phyloP scores from a whole-genome alignment of 768 basidiomycete genomes.

The Xerocomellus chrysenteron region DNA sequence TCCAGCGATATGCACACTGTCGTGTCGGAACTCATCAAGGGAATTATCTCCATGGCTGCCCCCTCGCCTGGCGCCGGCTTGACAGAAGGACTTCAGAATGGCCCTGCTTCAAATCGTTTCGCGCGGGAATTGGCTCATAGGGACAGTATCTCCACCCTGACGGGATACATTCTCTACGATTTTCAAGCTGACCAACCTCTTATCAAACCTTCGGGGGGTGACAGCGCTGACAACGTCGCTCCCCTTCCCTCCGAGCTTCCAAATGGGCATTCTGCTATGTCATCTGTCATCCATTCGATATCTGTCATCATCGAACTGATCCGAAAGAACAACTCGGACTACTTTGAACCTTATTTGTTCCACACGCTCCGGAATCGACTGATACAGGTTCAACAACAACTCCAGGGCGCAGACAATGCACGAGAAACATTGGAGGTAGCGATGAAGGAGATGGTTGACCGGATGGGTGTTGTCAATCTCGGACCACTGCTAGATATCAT shows the following conservation, averaged over 20 bases:
- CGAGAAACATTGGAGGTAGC: conserved; percentile 67
- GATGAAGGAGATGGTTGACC: conserved; percentile 78
- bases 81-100: conserved; percentile 65
- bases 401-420: conserved; percentile 53
- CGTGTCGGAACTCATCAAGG: conserved; percentile 89
- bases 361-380: conserved; percentile 90
- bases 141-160: conserved; percentile 67
- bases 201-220: conserved; percentile 15
- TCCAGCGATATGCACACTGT: conserved; percentile 78
- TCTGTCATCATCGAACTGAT: conserved; percentile 92
- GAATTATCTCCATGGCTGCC: conserved; percentile 91
- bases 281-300: conserved; percentile 84
- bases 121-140: conserved; percentile 82
- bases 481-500: conserved; percentile 77
- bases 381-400: conserved; percentile 80
- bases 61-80: conserved; percentile 79
- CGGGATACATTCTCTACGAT: conserved; percentile 74
- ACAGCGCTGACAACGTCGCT: conserved; percentile 11
- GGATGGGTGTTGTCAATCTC: conserved; percentile 89
- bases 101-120: conserved; percentile 79
- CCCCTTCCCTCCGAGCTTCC: conserved; percentile 20
- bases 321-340: conserved; percentile 97
- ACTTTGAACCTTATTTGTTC: conserved; percentile 96
- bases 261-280: conserved; percentile 56
- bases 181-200: conserved; percentile 36